A percentile compares a stretch with the other conserved stretches of the same genome.
These are phyloP conservation scores for Tylopilus subfusipes DNA, from an alignment of 768 basidiomycete genomes.

Conservation along the genomic window DNA sequence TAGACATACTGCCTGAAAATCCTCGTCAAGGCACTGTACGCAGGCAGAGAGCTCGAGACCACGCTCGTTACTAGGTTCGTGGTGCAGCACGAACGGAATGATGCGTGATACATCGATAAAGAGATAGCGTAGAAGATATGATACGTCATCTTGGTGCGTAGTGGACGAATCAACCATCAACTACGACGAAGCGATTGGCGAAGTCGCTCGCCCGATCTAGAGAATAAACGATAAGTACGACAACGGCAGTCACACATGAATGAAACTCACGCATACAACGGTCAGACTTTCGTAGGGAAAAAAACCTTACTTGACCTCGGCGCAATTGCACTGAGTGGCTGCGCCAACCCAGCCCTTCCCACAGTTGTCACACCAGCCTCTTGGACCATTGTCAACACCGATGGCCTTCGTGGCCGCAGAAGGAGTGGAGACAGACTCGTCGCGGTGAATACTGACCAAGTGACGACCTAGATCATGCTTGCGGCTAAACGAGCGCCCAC, in stretches of 20 bases:
- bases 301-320: constrained; percentile 54
- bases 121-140: constrained; percentile 33
- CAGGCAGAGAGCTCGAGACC: constrained; percentile 46
- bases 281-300: constrained; percentile 8
- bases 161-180: constrained; percentile 37
- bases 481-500: constrained; percentile 88
- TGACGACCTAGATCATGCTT: constrained; percentile 94
- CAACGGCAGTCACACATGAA: background rate
- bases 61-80: constrained; percentile 66
- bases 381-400: constrained; percentile 61
- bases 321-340: constrained; percentile 54
- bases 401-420: constrained; percentile 46
- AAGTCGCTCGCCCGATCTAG: constrained; percentile 33
- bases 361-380: constrained; percentile 72
- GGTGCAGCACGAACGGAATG: constrained; percentile 54
- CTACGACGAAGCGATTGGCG: constrained; percentile 40
- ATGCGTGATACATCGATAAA: constrained; percentile 59
- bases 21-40: constrained; percentile 20
- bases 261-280: constrained; percentile 28
- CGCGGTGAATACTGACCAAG: constrained; percentile 79
- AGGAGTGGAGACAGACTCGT: constrained; percentile 50
- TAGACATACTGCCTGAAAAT: constrained; percentile 24
- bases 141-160: constrained; percentile 31
- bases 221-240: constrained; percentile 16
- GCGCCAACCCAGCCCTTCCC: constrained; percentile 66